Evolutionary conservation across 345 rosid species (phyloP).

Genomic region (Turnera subulata): DNA sequence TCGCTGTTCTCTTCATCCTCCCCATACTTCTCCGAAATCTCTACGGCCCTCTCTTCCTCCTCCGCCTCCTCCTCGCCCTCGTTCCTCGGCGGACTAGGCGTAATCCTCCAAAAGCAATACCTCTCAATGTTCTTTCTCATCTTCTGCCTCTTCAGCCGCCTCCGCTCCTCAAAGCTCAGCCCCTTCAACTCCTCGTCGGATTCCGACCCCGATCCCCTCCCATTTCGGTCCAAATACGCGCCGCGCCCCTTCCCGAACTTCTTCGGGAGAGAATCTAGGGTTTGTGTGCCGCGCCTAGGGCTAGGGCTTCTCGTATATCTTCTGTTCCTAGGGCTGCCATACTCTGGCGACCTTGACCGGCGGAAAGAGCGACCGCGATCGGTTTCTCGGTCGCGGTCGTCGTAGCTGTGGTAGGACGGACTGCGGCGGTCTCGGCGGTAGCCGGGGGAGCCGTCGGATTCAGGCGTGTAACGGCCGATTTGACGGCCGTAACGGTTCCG

Average conservation of each 20-base stretch:
- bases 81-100: constrained; percentile 78
- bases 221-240: constrained; percentile 12
- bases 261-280: constrained; percentile 19
- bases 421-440: constrained; percentile 21
- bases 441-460: constrained; percentile 24
- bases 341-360: constrained; percentile 13
- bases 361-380: constrained; percentile 10
- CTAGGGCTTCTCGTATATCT: constrained; percentile 18
- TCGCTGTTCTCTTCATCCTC: constrained; percentile 29
- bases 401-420: constrained; percentile 29
- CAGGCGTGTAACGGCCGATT: constrained; percentile 25
- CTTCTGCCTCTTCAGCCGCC: constrained; percentile 88
- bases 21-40: constrained; percentile 33
- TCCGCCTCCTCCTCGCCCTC: constrained; percentile 38
- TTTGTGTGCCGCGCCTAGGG: constrained; percentile 8
- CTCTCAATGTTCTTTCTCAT: constrained; percentile 51
- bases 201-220: constrained; percentile 53
- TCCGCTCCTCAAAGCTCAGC: constrained; percentile 65
- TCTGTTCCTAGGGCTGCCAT: constrained; percentile 10
- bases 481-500: constrained; percentile 20
- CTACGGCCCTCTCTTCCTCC: constrained; percentile 41
- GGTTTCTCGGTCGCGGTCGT: constrained; percentile 18
- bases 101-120: constrained; percentile 63
- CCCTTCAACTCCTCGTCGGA: constrained; percentile 87
- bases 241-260: constrained; percentile 19